Conservation (phyloP, 345 rosid genomes). For the Schrenkiella parvula region DNA sequence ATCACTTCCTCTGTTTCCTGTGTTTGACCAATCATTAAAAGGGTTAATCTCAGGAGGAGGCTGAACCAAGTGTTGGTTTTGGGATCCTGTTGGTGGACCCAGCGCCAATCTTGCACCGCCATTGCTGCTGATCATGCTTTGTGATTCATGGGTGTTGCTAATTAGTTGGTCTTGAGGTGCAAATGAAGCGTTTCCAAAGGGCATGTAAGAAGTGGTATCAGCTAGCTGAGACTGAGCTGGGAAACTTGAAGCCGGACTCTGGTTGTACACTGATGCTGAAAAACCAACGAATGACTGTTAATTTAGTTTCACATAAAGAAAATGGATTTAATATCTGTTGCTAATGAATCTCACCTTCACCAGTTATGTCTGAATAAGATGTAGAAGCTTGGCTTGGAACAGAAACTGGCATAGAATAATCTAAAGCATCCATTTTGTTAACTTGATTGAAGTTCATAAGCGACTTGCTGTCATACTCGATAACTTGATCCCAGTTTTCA, state of each 20-base stretch:
- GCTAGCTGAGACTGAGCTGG: constrained; percentile 45
- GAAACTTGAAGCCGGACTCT: constrained; percentile 41
- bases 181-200: constrained; percentile 45
- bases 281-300: background rate
- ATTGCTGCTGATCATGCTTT: constrained; percentile 18
- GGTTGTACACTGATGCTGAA: constrained; percentile 49
- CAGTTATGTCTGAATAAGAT: constrained; percentile 43
- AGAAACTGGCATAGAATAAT: constrained; percentile 49
- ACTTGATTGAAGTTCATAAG: constrained; percentile 50
- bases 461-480: constrained; percentile 87
- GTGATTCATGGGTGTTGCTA: constrained; percentile 24
- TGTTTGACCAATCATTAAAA: constrained; percentile 49
- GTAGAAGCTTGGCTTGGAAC: constrained; percentile 51
- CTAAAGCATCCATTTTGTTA: constrained; percentile 33
- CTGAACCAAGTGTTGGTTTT: constrained; percentile 33
- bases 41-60: constrained; percentile 37
- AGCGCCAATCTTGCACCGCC: constrained; percentile 32
- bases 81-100: constrained; percentile 40
- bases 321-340: background rate
- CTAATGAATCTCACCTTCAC: constrained; percentile 47
- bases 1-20: constrained; percentile 46
- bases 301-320: background rate
- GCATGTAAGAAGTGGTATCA: constrained; percentile 41
- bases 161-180: constrained; percentile 46
- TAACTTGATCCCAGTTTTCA: constrained; percentile 91